Evolutionary conservation across 768 basidiomycete species (phyloP), one percentile per base, ranked within the genome.

Genomic region (Cystofilobasidium ferigula): DNA sequence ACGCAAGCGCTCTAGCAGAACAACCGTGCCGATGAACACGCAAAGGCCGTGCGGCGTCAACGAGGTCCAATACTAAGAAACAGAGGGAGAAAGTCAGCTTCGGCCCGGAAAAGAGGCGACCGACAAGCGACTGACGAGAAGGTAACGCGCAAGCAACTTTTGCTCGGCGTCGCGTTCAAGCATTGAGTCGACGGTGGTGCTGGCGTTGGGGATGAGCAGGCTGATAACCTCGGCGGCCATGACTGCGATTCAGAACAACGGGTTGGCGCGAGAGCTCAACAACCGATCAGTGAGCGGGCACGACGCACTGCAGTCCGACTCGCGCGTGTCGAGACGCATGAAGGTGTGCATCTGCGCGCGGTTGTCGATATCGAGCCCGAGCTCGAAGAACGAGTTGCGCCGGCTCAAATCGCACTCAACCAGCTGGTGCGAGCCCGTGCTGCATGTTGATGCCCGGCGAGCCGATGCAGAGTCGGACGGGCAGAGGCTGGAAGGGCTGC

Each of bases 291-390:
- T n/a, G n/a, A n/a, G n/a, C n/a, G 40, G 40, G 40, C 10, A 20
- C 10, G 20, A 61, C 61, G 45, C 45, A 61, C 61, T 34, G n/a
- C 61, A 61, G n/a, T 30, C 45, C 0, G 5, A 1, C 34, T 24
- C 34, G 5, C 3, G 8, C 16, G 45, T 16, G 14, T 32, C 34
- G 45, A 47, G 47, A 14, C 30, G 20, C 61, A 61, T 61, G 30
- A 61, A 36, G 34, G 34, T 32, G 61, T 48, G 8, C 61, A 61
- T 61, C 61, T 61, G 61, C 18, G 47, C 28, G 10, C 61, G 47
- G 34, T 61, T 51, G 28, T 36, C 34, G 12, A 45, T 28, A 22
- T n/a, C 9, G 30, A 48, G 35, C 2, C 20, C 51, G 16, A 28
- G 10, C 9, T 16, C 10, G 51, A 16, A 10, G 28, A 22, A 5